Conservation (phyloP, 2,329 filamentous ascomycete species). For the Nigrograna mackinnonii region DNA sequence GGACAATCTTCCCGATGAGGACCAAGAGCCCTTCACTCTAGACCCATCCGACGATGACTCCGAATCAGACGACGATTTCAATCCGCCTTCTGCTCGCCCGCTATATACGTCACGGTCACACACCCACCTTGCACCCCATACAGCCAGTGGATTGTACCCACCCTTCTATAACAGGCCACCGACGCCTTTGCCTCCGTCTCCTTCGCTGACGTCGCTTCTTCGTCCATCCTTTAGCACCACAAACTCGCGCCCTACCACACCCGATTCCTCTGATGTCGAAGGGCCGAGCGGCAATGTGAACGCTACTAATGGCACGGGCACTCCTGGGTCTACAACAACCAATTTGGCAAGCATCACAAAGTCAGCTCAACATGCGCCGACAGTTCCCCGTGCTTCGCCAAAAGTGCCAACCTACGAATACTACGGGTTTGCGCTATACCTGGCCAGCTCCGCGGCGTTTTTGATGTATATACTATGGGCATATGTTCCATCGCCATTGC, state of each 20-base stretch:
- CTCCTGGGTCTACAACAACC: slow-evolving; percentile 52
- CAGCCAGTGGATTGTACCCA: slow-evolving; percentile 59
- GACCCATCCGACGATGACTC: slow-evolving; percentile 21
- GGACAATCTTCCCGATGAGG: slow-evolving; percentile 35
- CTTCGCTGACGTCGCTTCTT: slow-evolving; percentile 87
- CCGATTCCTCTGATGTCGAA: slow-evolving; percentile 89
- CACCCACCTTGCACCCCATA: slow-evolving; percentile 45
- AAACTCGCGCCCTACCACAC: slow-evolving; percentile 83
- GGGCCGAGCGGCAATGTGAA: slow-evolving; percentile 16
- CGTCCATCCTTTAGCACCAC: slow-evolving; percentile 65
- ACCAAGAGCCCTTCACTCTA: slow-evolving; percentile 18
- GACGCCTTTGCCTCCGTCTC: slow-evolving; percentile 88
- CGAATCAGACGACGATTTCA: slow-evolving; percentile 30
- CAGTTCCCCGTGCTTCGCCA: slow-evolving; percentile 81
- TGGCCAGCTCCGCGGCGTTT: slow-evolving; percentile 83
- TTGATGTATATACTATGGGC: slow-evolving; percentile 77
- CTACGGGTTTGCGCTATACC: slow-evolving; percentile 96
- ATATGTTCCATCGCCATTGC: slow-evolving; percentile 87
- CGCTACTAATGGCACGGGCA: slow-evolving; percentile 24
- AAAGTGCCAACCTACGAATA: slow-evolving; percentile 99
- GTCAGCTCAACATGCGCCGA: slow-evolving; percentile 62
- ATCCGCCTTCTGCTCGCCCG: slow-evolving; percentile 29
- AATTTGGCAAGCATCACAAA: slow-evolving; percentile 63
- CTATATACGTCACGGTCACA: slow-evolving; percentile 50
- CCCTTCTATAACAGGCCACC: slow-evolving; percentile 98